Conservation (phyloP, 371 early-diverging fungal genomes). For the Dinochytrium kinnereticum region DNA sequence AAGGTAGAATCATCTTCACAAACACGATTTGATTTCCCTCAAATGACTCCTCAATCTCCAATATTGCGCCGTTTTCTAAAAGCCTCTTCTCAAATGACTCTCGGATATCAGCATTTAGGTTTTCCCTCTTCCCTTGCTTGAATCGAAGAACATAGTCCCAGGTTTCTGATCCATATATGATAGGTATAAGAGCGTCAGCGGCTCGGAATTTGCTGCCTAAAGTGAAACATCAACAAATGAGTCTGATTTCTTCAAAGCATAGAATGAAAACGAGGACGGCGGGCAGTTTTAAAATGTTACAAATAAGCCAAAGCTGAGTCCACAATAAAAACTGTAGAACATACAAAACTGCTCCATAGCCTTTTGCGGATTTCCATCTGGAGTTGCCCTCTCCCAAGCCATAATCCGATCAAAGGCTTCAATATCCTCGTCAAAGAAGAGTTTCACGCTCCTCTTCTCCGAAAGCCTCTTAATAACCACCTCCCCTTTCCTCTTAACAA, state of each 20-base stretch:
- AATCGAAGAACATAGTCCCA: constrained; percentile 22
- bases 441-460: constrained; percentile 5
- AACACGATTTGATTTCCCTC: neutral
- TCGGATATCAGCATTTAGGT: neutral
- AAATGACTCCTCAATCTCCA: constrained; percentile 14
- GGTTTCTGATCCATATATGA: constrained; percentile 5
- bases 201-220: constrained; percentile 8
- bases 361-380: neutral
- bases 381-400: neutral
- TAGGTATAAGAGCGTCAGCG: constrained; percentile 17
- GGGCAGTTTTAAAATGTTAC: no score
- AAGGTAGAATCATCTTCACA: constrained; percentile 19
- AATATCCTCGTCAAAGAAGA: neutral
- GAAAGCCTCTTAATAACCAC: neutral
- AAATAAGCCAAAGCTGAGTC: no score
- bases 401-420: constrained; percentile 12
- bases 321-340: neutral
- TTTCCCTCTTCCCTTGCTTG: constrained; percentile 3
- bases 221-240: neutral
- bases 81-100: constrained; percentile 9
- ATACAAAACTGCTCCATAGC: constrained; percentile 1
- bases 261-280: no score
- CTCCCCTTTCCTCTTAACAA: neutral
- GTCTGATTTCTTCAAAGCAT: no score
- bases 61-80: constrained; percentile 8